Conservation (phyloP, 108 stramenopile genomes). For the Cyclotella choctawhatcheeana region DNA sequence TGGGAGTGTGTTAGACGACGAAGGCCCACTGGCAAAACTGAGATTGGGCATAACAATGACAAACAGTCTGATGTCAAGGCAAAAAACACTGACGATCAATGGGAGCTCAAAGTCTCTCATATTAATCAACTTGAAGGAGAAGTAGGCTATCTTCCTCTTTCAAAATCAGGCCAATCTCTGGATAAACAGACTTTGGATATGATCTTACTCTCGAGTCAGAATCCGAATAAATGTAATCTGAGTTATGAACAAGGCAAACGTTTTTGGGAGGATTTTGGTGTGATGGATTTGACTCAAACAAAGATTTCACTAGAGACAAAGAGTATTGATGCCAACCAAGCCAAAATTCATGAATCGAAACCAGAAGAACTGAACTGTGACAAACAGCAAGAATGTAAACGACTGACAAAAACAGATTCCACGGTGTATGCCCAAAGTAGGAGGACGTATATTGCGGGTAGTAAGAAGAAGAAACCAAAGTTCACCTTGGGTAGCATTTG, state of each 20-base stretch:
- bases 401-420: slow-evolving; percentile 1
- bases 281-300: not conserved
- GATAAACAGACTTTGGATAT: not conserved
- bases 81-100: not conserved
- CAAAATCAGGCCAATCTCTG: not conserved
- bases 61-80: not conserved
- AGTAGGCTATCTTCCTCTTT: slow-evolving; percentile 1
- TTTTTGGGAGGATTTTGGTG: not conserved
- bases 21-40: not conserved
- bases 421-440: not conserved
- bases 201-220: not conserved
- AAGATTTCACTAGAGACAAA: not conserved
- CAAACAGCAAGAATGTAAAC: not conserved
- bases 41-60: not conserved
- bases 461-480: slow-evolving; percentile 13
- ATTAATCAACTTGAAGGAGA: slow-evolving; percentile 1
- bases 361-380: not conserved
- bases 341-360: not conserved
- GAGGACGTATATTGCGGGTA: slow-evolving; percentile 4
- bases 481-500: slow-evolving; percentile 6
- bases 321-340: not conserved
- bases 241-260: not conserved
- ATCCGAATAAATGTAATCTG: not conserved
- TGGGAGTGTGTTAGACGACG: not conserved
- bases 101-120: not conserved